These are phyloP conservation scores for Pseudofabraea citricarpa DNA, from an alignment of 2,329 filamentous ascomycete species.

Conservation along the genomic window DNA sequence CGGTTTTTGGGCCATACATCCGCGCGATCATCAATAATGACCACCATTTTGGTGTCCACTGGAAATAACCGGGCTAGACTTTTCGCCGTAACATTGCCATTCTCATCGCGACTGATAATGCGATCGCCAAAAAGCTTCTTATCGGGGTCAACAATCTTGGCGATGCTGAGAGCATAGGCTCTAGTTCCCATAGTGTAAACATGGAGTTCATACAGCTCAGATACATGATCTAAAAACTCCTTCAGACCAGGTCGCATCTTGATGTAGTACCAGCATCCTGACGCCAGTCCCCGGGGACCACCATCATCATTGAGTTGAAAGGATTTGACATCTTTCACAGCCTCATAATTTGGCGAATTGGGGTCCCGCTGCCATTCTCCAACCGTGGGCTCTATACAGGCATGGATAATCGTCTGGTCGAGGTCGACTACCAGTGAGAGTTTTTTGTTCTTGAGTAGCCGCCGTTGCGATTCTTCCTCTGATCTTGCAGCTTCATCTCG, in stretches of 20 bases:
- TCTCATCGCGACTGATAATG: slow-evolving; percentile 95
- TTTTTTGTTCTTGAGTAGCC: slow-evolving; percentile 75
- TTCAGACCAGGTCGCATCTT: slow-evolving; percentile 87
- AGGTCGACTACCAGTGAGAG: slow-evolving; percentile 93
- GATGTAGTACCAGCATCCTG: slow-evolving; percentile 94
- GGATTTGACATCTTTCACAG: slow-evolving; percentile 79
- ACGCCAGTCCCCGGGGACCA: slow-evolving; percentile 57
- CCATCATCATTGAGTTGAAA: slow-evolving; percentile 88
- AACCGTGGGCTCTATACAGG: slow-evolving; percentile 92
- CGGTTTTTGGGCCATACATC: slow-evolving; percentile 94
- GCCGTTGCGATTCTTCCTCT: slow-evolving; percentile 81
- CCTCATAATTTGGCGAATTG: slow-evolving; percentile 83
- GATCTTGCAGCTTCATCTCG: slow-evolving; percentile 72
- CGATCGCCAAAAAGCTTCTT: slow-evolving; percentile 87
- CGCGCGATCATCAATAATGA: slow-evolving; percentile 95
- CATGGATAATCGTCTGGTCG: slow-evolving; percentile 97
- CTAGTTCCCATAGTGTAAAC: slow-evolving; percentile 99
- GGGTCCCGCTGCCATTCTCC: slow-evolving; percentile 92
- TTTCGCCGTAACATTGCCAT: slow-evolving; percentile 87
- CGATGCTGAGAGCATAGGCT: slow-evolving; percentile 90
- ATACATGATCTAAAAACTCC: slow-evolving; percentile 73
- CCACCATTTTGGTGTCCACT: slow-evolving; percentile 97
- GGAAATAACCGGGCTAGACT: slow-evolving; percentile 88
- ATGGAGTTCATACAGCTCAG: slow-evolving; percentile 85
- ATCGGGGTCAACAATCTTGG: slow-evolving; percentile 86